A percentile compares a stretch with the other conserved stretches of the same genome.
Evolutionary conservation across 306 rosid genomes (phyloP).

Genomic region (Malus asiatica): DNA sequence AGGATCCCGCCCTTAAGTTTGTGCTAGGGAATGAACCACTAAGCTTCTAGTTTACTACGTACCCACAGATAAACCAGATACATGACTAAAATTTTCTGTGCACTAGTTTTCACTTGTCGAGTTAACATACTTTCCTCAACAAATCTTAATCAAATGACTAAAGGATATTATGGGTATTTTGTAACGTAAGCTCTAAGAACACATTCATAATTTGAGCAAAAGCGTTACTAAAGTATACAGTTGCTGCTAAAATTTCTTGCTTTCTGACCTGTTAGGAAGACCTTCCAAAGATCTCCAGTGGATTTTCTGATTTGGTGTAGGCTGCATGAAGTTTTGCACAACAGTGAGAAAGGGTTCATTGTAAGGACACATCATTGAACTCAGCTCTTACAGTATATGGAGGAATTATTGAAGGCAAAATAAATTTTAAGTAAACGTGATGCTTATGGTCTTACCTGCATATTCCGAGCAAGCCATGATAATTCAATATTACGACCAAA

Average conservation of each 20-base stretch:
- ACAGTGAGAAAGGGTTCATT: conserved; percentile 14
- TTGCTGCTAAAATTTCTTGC: not conserved
- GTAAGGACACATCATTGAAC: not conserved
- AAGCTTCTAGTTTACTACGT: not conserved
- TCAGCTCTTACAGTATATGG: not conserved
- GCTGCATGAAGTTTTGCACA: conserved; percentile 51
- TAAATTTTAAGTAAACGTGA: not conserved
- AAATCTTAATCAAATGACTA: not conserved
- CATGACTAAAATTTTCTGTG: not conserved
- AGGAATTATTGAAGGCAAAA: not conserved
- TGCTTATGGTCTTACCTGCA: conserved; percentile 58
- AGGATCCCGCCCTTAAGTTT: not conserved
- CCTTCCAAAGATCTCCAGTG: conserved; percentile 97
- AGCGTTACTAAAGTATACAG: conserved; percentile 6
- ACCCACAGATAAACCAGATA: not conserved
- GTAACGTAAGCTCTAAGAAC: not conserved
- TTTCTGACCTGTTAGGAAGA: conserved; percentile 80
- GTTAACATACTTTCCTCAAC: not conserved
- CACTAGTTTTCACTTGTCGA: not conserved
- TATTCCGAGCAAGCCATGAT: conserved; percentile 95
- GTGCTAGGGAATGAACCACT: not conserved
- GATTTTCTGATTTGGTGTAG: conserved; percentile 83
- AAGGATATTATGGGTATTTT: no score
- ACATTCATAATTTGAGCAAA: not conserved
- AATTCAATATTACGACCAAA: conserved; percentile 74